Base-by-base conservation (phyloP, 1,139 yeast genomes). In the Wickerhamomyces sp. region DNA sequence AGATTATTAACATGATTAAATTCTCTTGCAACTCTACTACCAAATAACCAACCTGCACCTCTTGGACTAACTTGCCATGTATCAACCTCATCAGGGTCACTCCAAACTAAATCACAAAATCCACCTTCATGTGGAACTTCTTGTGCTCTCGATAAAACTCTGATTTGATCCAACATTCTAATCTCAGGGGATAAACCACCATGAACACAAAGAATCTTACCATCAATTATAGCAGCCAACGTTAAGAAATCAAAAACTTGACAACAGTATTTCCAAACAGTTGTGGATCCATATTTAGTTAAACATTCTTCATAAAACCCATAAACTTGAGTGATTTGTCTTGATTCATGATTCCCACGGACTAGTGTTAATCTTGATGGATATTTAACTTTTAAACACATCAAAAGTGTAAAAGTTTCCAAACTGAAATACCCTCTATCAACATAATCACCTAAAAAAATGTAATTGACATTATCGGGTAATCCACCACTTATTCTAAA, bases 91-190 rank as follows among this genome's bases (percentile, higher is more conserved):
- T 93, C 99, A 4, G 99, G 99, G 62, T 93, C 99, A 29, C 95
- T 84, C 99, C 99, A 93, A 34, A 93, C 90, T 57, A 93, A 75
- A 65, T 93, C 99, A 62, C 98, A 93, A 66, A 93, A 93, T 4
- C 98, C 97, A 52, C 99, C 99, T 67, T 93, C 99, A 65, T 93
- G 99, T 2, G 99, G 99, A 45, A 93, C 97, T 67, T 93, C 99
- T 67, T 93, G 98, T n/a, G 98, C 98, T 60, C 99, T 77, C 45
- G 95, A 87, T 49, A 93, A 73, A 15, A 91, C 96, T 57, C 99
- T 75, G 49, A 93, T 91, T 68, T 93, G 98, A 64, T 93, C 99
- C 55, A 93, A 76, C 89, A 93, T 91, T 63, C 98, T 80, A 48
- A 93, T 89, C 66, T 93, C 98, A 7, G 99, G 99, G n/a, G 96